phyloP scores from a whole-genome alignment of 192 early-diverging fungal genomes.

The Rhizophagus clarus region DNA sequence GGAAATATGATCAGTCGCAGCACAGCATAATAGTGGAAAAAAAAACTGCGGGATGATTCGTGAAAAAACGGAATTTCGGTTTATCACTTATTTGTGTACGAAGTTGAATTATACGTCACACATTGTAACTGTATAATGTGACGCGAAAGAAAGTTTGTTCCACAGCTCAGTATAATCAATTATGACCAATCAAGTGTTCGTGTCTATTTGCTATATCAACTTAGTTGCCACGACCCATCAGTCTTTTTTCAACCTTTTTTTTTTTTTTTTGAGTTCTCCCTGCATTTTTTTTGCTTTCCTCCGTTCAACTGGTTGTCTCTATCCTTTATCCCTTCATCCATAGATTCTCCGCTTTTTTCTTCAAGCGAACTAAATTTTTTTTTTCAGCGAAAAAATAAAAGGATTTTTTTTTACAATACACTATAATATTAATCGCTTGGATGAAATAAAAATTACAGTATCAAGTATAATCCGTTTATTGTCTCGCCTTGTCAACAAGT shows the following conservation, averaged over 20 bases:
- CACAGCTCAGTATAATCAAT: background rate
- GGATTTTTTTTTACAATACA: background rate
- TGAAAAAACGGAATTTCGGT: background rate
- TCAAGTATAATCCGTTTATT: no score
- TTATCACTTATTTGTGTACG: background rate
- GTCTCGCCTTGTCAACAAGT: no score
- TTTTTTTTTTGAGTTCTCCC: background rate
- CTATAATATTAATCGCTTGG: background rate
- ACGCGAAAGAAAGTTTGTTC: background rate
- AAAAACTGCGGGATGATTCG: no score
- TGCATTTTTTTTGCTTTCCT: background rate
- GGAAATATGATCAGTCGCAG: background rate
- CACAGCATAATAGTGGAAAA: no score
- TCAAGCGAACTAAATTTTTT: background rate
- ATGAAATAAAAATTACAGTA: no score
- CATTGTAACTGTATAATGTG: background rate
- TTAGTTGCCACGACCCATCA: background rate
- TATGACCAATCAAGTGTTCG: background rate
- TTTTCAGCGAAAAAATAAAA: background rate
- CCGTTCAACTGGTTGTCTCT: background rate
- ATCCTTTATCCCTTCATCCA: background rate
- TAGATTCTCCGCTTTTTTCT: background rate
- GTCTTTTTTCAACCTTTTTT: background rate
- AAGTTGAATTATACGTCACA: background rate
- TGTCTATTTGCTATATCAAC: background rate